Conservation (phyloP, 129 eudicot species). For the Flaveria ramosissima region DNA sequence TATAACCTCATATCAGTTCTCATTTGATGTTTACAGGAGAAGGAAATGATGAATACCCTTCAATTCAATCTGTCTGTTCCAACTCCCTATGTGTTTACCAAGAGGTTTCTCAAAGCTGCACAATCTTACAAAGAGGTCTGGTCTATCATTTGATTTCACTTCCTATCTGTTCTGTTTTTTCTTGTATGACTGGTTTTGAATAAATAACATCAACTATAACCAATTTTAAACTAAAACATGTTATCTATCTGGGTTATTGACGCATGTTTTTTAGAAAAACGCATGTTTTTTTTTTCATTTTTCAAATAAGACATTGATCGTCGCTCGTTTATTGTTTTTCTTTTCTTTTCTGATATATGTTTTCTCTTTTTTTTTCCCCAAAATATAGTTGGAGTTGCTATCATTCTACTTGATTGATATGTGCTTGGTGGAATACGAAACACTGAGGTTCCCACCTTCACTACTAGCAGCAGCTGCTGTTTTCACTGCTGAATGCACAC, state of each 20-base stretch:
- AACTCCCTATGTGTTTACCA: slow-evolving; percentile 81
- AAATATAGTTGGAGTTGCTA: slow-evolving; percentile 64
- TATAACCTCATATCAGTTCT: background rate
- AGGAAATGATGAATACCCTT: slow-evolving; percentile 64
- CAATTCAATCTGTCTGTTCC: slow-evolving; percentile 78
- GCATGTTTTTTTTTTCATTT: background rate
- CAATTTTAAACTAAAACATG: background rate
- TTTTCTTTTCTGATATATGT: background rate
- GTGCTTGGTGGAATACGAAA: slow-evolving; percentile 70
- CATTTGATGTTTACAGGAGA: slow-evolving; percentile 54
- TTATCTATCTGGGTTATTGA: background rate
- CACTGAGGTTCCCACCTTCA: slow-evolving; percentile 81
- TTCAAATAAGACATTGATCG: background rate
- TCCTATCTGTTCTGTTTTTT: background rate
- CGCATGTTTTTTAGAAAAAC: background rate
- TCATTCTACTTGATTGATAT: slow-evolving; percentile 76
- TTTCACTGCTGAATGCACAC: slow-evolving; percentile 74
- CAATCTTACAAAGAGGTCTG: slow-evolving; percentile 60
- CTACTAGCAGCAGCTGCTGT: slow-evolving; percentile 87
- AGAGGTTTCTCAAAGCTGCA: slow-evolving; percentile 79
- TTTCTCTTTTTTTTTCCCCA: background rate
- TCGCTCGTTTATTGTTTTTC: background rate
- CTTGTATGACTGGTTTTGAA: background rate
- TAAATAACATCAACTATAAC: background rate
- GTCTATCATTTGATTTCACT: background rate